These are phyloP conservation scores for Carex cristatella DNA, from an alignment of 176 grass and related monocot species.

Conservation along the genomic window DNA sequence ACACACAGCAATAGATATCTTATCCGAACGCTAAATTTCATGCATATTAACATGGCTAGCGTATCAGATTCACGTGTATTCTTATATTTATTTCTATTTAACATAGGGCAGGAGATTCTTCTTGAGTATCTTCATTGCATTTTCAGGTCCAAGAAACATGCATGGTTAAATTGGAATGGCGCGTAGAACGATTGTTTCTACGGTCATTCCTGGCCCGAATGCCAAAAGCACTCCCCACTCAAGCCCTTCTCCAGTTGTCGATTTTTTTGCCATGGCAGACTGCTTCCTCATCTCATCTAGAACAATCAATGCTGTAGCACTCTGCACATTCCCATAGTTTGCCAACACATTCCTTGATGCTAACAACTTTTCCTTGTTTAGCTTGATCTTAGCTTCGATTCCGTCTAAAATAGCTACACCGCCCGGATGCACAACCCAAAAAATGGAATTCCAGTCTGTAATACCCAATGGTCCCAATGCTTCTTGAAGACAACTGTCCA, in stretches of 20 bases:
- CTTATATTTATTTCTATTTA: no score
- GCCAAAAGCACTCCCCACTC: constrained; percentile 20
- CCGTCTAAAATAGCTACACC: constrained; percentile 4
- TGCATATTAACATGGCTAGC: no score
- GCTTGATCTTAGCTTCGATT: constrained; percentile 6
- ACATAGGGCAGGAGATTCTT: no score
- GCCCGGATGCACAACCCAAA: constrained; percentile 19
- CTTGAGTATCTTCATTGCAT: no score
- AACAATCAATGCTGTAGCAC: not conserved
- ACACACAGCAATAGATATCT: no score
- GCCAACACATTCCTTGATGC: not conserved
- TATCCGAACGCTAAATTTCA: no score
- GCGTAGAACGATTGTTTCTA: not conserved
- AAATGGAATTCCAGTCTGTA: constrained; percentile 19
- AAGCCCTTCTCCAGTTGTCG: not conserved
- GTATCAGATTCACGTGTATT: no score
- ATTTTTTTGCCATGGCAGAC: not conserved
- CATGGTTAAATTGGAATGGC: no score
- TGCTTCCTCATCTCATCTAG: constrained; percentile 14
- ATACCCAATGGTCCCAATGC: not conserved
- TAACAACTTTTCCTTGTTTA: constrained; percentile 14
- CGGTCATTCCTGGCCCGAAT: not conserved
- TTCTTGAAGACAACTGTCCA: not conserved
- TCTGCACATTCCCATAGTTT: constrained; percentile 8
- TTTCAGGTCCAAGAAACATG: no score